phyloP scores from a whole-genome alignment of 2,329 filamentous ascomycete species.

The Pseudogymnoascus sp. region DNA sequence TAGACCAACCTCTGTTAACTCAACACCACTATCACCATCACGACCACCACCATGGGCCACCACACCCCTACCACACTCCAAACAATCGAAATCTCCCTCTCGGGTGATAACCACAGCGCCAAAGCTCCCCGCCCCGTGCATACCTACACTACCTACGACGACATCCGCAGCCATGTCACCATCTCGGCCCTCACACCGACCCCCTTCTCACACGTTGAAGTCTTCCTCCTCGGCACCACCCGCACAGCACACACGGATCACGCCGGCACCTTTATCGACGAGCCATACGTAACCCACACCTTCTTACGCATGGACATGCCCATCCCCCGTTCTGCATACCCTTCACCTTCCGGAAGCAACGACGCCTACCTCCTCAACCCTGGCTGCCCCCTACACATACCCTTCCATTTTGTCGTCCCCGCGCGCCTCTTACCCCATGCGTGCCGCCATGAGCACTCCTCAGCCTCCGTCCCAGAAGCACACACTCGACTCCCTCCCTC shows the following conservation, averaged over 20 bases:
- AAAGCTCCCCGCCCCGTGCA: neutral
- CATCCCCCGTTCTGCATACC: slow-evolving; percentile 12
- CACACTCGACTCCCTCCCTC: slow-evolving; percentile 28
- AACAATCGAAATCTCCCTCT: neutral
- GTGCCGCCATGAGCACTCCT: slow-evolving; percentile 21
- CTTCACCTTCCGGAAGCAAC: slow-evolving; percentile 20
- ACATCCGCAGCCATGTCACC: neutral
- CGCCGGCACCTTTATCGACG: neutral
- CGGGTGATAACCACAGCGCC: neutral
- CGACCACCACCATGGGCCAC: neutral
- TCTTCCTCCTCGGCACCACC: neutral
- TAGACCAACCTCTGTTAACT: neutral
- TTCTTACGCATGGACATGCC: slow-evolving; percentile 30
- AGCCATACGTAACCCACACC: slow-evolving; percentile 18
- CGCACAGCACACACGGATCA: neutral
- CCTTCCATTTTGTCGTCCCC: slow-evolving; percentile 30
- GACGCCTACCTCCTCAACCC: slow-evolving; percentile 12
- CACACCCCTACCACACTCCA: neutral
- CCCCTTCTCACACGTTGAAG: neutral
- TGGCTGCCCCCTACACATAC: slow-evolving; percentile 26
- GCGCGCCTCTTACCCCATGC: slow-evolving; percentile 25
- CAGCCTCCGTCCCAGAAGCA: slow-evolving; percentile 21
- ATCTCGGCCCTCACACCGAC: neutral
- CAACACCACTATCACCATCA: neutral
- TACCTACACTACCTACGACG: slow-evolving; percentile 6